Conservation (phyloP, 345 rosid genomes). For the Syzygium oleosum region DNA sequence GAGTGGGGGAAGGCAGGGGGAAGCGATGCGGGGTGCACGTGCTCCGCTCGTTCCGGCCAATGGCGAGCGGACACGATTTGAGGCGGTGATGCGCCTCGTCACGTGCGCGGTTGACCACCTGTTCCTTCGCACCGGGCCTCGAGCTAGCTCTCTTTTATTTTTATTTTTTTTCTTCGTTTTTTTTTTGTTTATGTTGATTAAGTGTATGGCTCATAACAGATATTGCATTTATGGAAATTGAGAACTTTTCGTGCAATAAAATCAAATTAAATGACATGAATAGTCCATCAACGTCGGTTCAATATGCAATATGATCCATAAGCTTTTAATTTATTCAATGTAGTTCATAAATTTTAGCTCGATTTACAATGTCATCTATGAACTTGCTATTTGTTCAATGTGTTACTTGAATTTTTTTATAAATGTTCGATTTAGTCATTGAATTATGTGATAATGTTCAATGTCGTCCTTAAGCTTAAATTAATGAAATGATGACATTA, state of each 20-base stretch:
- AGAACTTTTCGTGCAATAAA: too few species aligned
- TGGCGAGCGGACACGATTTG: background rate
- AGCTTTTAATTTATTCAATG: background rate
- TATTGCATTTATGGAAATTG: background rate
- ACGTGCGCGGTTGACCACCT: background rate
- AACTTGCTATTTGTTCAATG: too few species aligned
- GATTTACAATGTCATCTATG: fast-evolving
- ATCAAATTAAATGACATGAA: too few species aligned
- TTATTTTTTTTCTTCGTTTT: fast-evolving
- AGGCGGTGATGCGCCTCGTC: background rate
- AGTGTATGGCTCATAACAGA: background rate
- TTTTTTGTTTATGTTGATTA: background rate
- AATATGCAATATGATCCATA: fast-evolving
- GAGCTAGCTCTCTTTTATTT: background rate
- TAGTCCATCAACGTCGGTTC: too few species aligned
- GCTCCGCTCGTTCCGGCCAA: background rate
- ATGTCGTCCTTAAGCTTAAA: too few species aligned
- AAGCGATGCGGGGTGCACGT: conserved; percentile 7
- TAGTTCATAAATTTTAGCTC: background rate
- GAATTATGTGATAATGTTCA: too few species aligned
- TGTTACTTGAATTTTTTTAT: fast-evolving
- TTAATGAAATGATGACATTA: too few species aligned
- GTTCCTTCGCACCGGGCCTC: background rate
- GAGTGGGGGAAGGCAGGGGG: background rate
- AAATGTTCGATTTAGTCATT: fast-evolving